Percentiles rank a stretch among this genome's conserved stretches.
Conservation (phyloP, 352 stramenopile species). For the Globisporangium splendens region DNA sequence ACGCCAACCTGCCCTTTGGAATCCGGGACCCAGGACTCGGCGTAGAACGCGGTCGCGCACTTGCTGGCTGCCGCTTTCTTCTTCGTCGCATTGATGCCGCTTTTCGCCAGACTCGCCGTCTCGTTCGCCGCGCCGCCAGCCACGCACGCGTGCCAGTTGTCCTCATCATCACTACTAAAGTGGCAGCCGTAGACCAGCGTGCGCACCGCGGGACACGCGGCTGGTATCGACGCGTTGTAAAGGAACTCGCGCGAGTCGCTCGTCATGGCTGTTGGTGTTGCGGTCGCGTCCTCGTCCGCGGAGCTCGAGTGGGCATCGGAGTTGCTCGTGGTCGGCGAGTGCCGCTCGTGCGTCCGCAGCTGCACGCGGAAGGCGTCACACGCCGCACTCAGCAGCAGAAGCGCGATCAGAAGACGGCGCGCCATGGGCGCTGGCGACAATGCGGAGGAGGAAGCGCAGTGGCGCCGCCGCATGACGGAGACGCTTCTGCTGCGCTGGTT, state of each 20-base stretch:
- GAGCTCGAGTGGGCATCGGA: not conserved
- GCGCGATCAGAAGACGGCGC: not conserved
- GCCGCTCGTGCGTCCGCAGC: not conserved
- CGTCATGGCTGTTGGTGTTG: not conserved
- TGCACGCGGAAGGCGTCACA: not conserved
- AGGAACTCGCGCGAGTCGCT: not conserved
- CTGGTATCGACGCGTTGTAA: not conserved
- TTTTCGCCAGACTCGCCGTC: not conserved
- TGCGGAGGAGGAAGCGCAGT: no score
- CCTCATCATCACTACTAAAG: not conserved
- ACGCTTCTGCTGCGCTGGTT: no score
- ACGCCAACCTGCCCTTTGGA: not conserved
- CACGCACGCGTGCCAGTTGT: conserved; percentile 5
- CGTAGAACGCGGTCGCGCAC: conserved; percentile 12
- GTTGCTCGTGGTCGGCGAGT: not conserved
- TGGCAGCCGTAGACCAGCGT: conserved; percentile 1
- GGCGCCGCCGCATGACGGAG: no score
- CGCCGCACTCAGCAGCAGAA: not conserved
- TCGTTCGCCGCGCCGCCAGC: conserved; percentile 1
- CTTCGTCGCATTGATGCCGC: not conserved
- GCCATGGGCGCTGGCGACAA: not conserved
- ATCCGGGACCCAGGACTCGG: not conserved
- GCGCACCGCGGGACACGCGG: not conserved
- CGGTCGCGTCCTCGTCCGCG: not conserved
- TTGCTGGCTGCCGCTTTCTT: not conserved